A percentile compares a stretch with the other conserved stretches of the same genome.
Conservation (phyloP, 2,329 filamentous ascomycete species). For the Cytospora piceae region DNA sequence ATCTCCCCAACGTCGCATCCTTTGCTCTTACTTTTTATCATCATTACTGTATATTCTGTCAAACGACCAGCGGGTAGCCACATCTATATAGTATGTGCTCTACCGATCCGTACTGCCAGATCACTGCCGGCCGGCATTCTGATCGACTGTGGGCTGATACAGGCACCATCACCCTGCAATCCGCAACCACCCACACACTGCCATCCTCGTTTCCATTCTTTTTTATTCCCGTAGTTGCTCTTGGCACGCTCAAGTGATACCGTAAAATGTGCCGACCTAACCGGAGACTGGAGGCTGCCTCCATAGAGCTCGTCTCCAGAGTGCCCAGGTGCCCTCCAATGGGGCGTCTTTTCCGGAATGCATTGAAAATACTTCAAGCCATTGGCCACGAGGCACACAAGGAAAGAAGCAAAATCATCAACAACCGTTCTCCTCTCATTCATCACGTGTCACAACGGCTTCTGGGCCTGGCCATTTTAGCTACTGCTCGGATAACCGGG, state of each 20-base stretch:
- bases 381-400: background rate
- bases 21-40: background rate
- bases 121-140: background rate
- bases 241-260: conserved; percentile 20
- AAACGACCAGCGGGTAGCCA: no score
- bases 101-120: background rate
- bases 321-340: background rate
- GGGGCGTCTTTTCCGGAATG: background rate
- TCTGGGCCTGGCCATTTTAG: background rate
- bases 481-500: background rate
- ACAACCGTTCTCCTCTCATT: background rate
- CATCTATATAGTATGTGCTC: no score
- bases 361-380: background rate
- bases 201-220: conserved; percentile 12
- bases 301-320: background rate
- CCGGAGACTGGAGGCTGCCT: no score
- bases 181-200: conserved; percentile 2
- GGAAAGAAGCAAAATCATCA: background rate
- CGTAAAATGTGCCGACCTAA: conserved; percentile 12
- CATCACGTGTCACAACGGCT: background rate
- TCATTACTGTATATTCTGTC: no score
- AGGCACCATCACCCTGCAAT: conserved; percentile 13
- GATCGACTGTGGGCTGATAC: background rate
- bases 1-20: background rate
- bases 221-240: conserved; percentile 16